Evolutionary conservation across 306 rosid species (phyloP).

Genomic region (Prunus kanzakura): DNA sequence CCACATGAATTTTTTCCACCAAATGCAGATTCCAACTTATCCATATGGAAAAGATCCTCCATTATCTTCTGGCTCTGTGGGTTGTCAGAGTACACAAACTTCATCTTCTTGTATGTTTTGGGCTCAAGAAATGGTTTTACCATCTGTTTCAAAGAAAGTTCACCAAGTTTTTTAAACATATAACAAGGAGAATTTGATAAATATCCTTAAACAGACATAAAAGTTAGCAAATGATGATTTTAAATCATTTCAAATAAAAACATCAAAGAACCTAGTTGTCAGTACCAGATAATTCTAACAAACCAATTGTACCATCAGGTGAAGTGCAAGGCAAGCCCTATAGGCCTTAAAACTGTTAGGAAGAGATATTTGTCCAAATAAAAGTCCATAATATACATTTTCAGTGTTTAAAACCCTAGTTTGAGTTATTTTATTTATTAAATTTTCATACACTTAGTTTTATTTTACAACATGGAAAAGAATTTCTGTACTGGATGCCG

Average conservation of each 20-base stretch:
- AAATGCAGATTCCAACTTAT: slow-evolving; percentile 57
- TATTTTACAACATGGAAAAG: too few relatives aligned
- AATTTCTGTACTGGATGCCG: not conserved
- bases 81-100: slow-evolving; percentile 63
- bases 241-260: not conserved
- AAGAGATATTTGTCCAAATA: not conserved
- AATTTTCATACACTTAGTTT: too few relatives aligned
- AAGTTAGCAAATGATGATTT: not conserved
- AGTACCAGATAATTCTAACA: not conserved
- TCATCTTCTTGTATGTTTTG: slow-evolving; percentile 63
- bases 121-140: slow-evolving; percentile 78
- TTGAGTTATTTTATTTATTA: not conserved
- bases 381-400: too few relatives aligned
- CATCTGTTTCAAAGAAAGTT: slow-evolving; percentile 39
- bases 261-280: not conserved
- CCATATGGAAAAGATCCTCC: slow-evolving; percentile 59
- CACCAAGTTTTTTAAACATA: slow-evolving; percentile 3
- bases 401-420: not conserved
- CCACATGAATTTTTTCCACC: slow-evolving; percentile 54
- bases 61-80: slow-evolving; percentile 50
- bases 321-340: not conserved
- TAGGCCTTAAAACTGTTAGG: not conserved
- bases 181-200: not conserved
- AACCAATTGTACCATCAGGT: not conserved
- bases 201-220: not conserved